These are phyloP conservation scores for Sporothrix dimorphospora DNA, from an alignment of 2,329 filamentous ascomycete genomes.

Conservation along the genomic window DNA sequence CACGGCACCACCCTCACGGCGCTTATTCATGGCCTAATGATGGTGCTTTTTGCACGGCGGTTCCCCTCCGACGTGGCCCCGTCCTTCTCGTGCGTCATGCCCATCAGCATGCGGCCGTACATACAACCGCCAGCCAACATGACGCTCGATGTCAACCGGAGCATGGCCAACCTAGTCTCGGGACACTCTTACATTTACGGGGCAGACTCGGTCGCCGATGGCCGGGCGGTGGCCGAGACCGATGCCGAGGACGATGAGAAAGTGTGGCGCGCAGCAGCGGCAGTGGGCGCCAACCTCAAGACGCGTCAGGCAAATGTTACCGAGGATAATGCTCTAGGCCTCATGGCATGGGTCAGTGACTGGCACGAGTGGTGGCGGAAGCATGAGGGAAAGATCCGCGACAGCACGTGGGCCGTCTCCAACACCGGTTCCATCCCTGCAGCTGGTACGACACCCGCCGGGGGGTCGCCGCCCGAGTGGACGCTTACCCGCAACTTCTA, in stretches of 20 bases:
- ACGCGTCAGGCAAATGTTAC: slow-evolving; percentile 43
- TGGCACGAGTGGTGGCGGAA: slow-evolving; percentile 47
- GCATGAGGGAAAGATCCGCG: slow-evolving; percentile 49
- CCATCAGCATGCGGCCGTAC: slow-evolving; percentile 51
- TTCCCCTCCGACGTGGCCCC: slow-evolving; percentile 42
- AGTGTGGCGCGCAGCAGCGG: slow-evolving; percentile 49
- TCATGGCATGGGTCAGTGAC: slow-evolving; percentile 50
- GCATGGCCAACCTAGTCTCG: slow-evolving; percentile 49
- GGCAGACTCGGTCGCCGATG: slow-evolving; percentile 34
- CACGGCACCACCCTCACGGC: slow-evolving; percentile 53
- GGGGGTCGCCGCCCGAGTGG: slow-evolving; percentile 37
- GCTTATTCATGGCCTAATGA: slow-evolving; percentile 51
- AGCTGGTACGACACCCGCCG: slow-evolving; percentile 26
- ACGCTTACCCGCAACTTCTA: slow-evolving; percentile 52
- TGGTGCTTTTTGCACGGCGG: slow-evolving; percentile 46
- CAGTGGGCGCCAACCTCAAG: slow-evolving; percentile 44
- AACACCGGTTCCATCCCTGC: slow-evolving; percentile 52
- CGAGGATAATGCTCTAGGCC: slow-evolving; percentile 47
- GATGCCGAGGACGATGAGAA: slow-evolving; percentile 35
- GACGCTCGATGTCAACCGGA: slow-evolving; percentile 38
- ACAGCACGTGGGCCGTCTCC: slow-evolving; percentile 55
- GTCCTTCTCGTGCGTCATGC: slow-evolving; percentile 46
- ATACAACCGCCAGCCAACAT: slow-evolving; percentile 34
- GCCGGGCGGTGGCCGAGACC: slow-evolving; percentile 33
- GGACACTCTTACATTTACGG: slow-evolving; percentile 41